Evolutionary conservation across 2,329 filamentous ascomycete genomes (phyloP), one percentile per base, ranked within the genome.

Genomic region (Furcasterigmium sp.): DNA sequence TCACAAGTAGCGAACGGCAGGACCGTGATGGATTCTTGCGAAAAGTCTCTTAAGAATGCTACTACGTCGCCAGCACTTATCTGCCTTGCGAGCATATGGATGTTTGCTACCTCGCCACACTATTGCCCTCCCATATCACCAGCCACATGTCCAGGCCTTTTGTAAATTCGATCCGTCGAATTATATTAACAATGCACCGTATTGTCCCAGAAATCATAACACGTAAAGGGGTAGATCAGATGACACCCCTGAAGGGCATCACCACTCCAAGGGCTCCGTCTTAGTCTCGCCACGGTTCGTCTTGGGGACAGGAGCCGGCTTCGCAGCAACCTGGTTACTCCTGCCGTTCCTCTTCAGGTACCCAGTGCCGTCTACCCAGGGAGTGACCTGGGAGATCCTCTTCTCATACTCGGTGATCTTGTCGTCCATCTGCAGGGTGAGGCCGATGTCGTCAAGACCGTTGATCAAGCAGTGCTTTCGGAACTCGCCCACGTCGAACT

Each of bases 391-490:
- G 9, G 85, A 85, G 61, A 90, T 80, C 65, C 83, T 84, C 55
- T 72, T 70, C 79, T 97, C 91, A 57, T 93, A 95, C 47, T 76
- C 76, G 45, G 77, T 70, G 60, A 97, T 96, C 76, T 95, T 90
- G 49, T 90, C 85, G 51, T 93, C 90, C 68, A 87, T 79, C 69
- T 94, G 87, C 76, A 96, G 88, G 6, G 91, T 97, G 51, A 97
- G 70, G 28, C 91, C 91, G 57, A 97, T 97, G 56, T 97, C 93
- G 61, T 97, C 91, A 9, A 97, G 80, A 0, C 91, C 91, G 60
- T 97, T 95, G 56, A 95, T 66, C 40, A 97, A 70, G 65, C 91
- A 97, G 69, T 97, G 89, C 70, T 94, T 95, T 61, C 90, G 76
- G 75, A 97, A 97, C 67, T 86, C 81, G 61, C 97, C 91, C 6